Conservation (phyloP, 179 eudicot species). For the Pouteria campechiana region DNA sequence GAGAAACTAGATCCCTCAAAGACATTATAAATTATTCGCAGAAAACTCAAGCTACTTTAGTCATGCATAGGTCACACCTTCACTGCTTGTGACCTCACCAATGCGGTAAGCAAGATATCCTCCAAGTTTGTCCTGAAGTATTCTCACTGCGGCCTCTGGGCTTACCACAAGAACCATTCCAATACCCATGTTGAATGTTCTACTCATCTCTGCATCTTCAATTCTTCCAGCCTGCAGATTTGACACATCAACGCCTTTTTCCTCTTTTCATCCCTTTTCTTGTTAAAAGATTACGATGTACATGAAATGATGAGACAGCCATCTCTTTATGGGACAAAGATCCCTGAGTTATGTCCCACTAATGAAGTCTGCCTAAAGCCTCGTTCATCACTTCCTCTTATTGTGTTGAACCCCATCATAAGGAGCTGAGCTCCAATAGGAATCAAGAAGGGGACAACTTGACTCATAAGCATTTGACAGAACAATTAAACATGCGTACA, state of each 20-base stretch:
- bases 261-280: too few relatives aligned
- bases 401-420: too few relatives aligned
- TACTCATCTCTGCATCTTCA: slow-evolving; percentile 75
- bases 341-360: too few relatives aligned
- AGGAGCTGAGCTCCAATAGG: neutral
- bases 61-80: slow-evolving; percentile 60
- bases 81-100: slow-evolving; percentile 67
- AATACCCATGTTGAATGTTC: slow-evolving; percentile 89
- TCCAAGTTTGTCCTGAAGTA: slow-evolving; percentile 35
- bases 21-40: too few relatives aligned
- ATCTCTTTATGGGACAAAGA: too few relatives aligned
- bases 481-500: neutral
- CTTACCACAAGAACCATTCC: slow-evolving; percentile 88
- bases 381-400: too few relatives aligned
- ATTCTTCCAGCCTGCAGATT: slow-evolving; percentile 53
- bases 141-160: slow-evolving; percentile 48
- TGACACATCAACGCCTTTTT: too few relatives aligned
- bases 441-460: neutral
- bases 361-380: too few relatives aligned
- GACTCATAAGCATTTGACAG: neutral
- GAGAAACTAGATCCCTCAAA: too few relatives aligned
- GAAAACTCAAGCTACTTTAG: slow-evolving; percentile 5
- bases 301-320: too few relatives aligned
- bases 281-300: too few relatives aligned
- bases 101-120: slow-evolving; percentile 43